Base-by-base conservation (phyloP, 306 rosid genomes). In the Acacia acuminata region DNA sequence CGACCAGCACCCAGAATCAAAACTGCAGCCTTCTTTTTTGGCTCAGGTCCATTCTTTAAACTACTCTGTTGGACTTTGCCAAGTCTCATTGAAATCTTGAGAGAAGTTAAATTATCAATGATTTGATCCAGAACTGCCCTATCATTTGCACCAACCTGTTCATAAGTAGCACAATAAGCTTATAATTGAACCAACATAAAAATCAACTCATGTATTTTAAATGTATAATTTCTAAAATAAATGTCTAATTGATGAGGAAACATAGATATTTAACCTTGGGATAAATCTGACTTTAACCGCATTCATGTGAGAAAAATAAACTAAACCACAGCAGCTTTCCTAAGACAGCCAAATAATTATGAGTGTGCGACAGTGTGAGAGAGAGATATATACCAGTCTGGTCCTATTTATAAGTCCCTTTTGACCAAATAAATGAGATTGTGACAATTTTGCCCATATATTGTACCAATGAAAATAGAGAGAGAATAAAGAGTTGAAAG, bases 1-100 rank as follows among this genome's bases (percentile, higher is more conserved):
- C 98, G 87, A 30, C 99, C 99, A 14, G 99, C 99, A 25, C 99
- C 99, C 79, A 96, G 92, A 79, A 96, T 92, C 24, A 96, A 91
- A 89, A 94, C 94, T 36, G 88, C 83, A 43, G 87, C 81, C 91
- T 92, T 93, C 79, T 82, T 89, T 89, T 85, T 86, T 4, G 38
- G 14, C 63, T 72, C 82, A 76, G 83, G 61, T 82, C 76, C 91
- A 87, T 89, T 88, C 81, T 75, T 84, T 80, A 40, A 30, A 67
- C 73, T 85, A 65, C 51, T 85, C 70, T 88, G 88, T 80, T 86
- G 89, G 60, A 89, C 88, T 90, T 88, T 85, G 47, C 97, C 97
- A 69, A 96, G 87, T 82, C 75, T 89, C 71, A 96, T 76, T 56
- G 90, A 88, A 75, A 96, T 80, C 83, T 84, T 92, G 78, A 96